Percentiles rank a stretch among this genome's conserved stretches.
These are phyloP conservation scores for Fusarium sp. DNA, from an alignment of 2,329 filamentous ascomycete genomes.

Conservation along the genomic window DNA sequence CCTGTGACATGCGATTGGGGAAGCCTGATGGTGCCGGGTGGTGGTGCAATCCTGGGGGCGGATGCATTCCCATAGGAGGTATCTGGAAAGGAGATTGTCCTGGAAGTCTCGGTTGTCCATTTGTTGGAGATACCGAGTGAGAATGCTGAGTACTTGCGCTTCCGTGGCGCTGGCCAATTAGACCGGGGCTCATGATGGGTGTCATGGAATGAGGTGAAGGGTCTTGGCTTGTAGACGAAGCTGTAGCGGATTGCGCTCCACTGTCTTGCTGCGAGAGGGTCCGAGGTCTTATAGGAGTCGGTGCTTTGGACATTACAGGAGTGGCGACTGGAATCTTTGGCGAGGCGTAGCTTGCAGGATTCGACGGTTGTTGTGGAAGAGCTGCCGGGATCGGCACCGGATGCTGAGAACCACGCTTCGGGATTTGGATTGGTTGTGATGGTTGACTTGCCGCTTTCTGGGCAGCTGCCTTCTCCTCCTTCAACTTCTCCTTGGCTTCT, in stretches of 20 bases:
- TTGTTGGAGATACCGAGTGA: slow-evolving; percentile 68
- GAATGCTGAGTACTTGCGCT: slow-evolving; percentile 55
- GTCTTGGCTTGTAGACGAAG: slow-evolving; percentile 63
- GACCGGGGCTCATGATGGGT: slow-evolving; percentile 73
- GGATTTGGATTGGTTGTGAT: slow-evolving; percentile 48
- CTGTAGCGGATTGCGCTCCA: slow-evolving; percentile 65
- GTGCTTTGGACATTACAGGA: slow-evolving; percentile 83
- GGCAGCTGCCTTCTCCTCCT: slow-evolving; percentile 64
- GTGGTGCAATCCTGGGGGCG: slow-evolving; percentile 52
- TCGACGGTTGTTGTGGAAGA: slow-evolving; percentile 69
- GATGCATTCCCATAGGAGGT: slow-evolving; percentile 65
- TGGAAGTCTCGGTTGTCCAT: slow-evolving; percentile 47
- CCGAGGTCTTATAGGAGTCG: slow-evolving; percentile 80
- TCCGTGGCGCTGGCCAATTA: slow-evolving; percentile 73
- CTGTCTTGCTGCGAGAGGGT: slow-evolving; percentile 83
- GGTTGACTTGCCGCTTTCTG: slow-evolving; percentile 54
- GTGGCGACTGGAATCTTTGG: slow-evolving; percentile 83
- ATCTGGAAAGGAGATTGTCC: slow-evolving; percentile 61
- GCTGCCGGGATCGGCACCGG: slow-evolving; percentile 58
- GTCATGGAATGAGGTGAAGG: slow-evolving; percentile 70
- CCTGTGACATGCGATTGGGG: slow-evolving; percentile 68
- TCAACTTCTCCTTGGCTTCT: slow-evolving; percentile 71
- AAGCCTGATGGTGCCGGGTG: slow-evolving; percentile 58
- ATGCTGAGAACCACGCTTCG: slow-evolving; percentile 53
- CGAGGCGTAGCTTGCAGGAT: slow-evolving; percentile 72